A percentile compares a stretch with the other conserved stretches of the same genome.
Evolutionary conservation across 345 rosid species (phyloP).

Genomic region (Sapria himalayana): DNA sequence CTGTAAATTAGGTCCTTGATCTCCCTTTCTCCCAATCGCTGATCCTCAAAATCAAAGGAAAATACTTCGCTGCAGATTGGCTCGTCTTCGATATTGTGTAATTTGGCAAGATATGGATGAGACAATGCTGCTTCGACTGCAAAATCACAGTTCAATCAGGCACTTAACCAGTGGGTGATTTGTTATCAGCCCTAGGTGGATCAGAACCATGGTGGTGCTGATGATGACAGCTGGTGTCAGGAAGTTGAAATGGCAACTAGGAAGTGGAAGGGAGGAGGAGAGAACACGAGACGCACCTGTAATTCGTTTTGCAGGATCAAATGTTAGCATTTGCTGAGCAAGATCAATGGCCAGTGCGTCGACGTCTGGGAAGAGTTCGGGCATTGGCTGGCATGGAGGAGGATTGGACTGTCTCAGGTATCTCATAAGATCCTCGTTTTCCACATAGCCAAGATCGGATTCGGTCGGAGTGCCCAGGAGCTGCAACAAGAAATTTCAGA

Average conservation of each 20-base stretch:
- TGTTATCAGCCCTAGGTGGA: no score
- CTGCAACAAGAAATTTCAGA: conserved; percentile 17
- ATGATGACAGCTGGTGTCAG: no score
- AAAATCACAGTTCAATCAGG: conserved; percentile 6
- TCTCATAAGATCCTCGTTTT: conserved; percentile 68
- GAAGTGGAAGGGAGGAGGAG: no score
- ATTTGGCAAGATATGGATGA: conserved; percentile 63
- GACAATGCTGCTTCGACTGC: conserved; percentile 90
- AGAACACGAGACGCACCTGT: conserved; percentile 36
- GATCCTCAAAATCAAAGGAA: conserved; percentile 81
- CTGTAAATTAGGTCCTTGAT: conserved; percentile 70
- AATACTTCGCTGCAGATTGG: conserved; percentile 59
- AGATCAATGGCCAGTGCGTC: conserved; percentile 70
- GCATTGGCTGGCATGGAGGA: conserved; percentile 53
- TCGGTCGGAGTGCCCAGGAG: conserved; percentile 87
- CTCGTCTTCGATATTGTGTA: conserved; percentile 79
- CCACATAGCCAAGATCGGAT: conserved; percentile 72
- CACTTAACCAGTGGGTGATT: no score
- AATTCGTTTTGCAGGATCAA: conserved; percentile 79
- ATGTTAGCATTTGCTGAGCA: conserved; percentile 69
- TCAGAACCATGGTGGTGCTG: no score
- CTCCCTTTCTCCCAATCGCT: conserved; percentile 62
- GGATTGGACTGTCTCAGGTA: conserved; percentile 55
- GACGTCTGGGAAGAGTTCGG: conserved; percentile 49
- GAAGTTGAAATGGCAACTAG: no score